Base-by-base conservation (phyloP, 2,329 filamentous ascomycete species). In the Pyrenophora seminiperda region DNA sequence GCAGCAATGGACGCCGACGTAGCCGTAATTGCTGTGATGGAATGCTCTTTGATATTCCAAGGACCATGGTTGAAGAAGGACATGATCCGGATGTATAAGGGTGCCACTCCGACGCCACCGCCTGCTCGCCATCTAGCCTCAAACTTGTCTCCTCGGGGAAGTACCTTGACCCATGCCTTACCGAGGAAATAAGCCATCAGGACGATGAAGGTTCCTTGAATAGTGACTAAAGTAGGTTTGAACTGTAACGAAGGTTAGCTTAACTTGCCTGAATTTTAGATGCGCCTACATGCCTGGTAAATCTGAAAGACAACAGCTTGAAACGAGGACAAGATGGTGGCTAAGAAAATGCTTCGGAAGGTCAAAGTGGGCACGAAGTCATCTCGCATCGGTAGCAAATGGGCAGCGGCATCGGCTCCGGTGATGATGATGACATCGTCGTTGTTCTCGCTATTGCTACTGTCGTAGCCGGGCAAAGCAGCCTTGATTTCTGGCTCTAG, bases 161-260 rank as follows among this genome's bases (percentile, higher is more conserved):
- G 45, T 11, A 58, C 2, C 33, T 45, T 58, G 17, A 37, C 52
- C 54, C 54, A 58, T 7, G 47, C 52, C 9, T 49, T 55, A 13
- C 54, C 54, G 9, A 58, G 41, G 13, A 58, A 58, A 42, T 38
- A 58, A 13, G 54, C 54, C 34, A 58, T 50, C 3, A 58, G 54
- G 15, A 58, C 54, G 18, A 58, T 58, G 41, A 58, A 58, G 6
- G 54, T 58, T 39, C 54, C 54, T 37, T 58, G 54, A 20, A 58
- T 58, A 9, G 52, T 53, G 14, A 58, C 24, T 5, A 53, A 15
- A 18, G 54, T 58, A 7, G 54, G 54, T 29, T 58, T 58, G 48
- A 58, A 58, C 54, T 58, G 33, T n/a, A 20, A 13, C 6, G 4
- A 3, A 29, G 2, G 20, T 58, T 29, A 53, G 45, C 32, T 6